Percentiles rank a stretch among this genome's conserved stretches.
Conservation (phyloP, 257 asterid species). For the Solanum piurae region DNA sequence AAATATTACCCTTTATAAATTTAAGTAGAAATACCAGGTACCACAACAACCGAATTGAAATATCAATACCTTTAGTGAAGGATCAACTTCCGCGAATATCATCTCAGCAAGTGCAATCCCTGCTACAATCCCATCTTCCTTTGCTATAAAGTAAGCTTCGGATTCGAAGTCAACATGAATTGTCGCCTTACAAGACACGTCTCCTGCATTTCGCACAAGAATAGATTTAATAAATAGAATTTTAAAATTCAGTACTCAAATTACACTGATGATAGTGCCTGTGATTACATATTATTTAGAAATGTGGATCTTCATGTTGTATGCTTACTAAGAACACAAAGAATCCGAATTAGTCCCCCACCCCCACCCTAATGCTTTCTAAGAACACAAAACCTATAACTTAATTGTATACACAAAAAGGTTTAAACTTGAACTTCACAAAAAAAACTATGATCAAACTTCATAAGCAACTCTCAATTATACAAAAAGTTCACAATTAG, state of each 20-base stretch:
- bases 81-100: constrained; percentile 79
- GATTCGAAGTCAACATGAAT: constrained; percentile 81
- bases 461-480: background rate
- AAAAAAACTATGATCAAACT: background rate
- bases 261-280: background rate
- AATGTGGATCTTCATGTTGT: background rate
- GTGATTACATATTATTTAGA: background rate
- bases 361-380: background rate
- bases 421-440: background rate
- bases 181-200: constrained; percentile 92
- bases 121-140: constrained; percentile 88
- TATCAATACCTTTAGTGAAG: constrained; percentile 60
- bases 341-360: background rate
- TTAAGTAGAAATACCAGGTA: background rate
- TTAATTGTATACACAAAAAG: background rate
- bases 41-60: background rate
- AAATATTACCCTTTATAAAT: background rate
- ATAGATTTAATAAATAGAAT: background rate
- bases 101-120: constrained; percentile 92
- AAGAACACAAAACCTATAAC: background rate
- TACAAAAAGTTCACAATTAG: background rate
- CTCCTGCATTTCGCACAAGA: constrained; percentile 38
- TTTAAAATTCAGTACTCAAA: background rate
- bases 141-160: constrained; percentile 86
- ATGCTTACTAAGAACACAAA: background rate